Conservation (phyloP, 2,329 filamentous ascomycete genomes). For the Annulohypoxylon truncatum region DNA sequence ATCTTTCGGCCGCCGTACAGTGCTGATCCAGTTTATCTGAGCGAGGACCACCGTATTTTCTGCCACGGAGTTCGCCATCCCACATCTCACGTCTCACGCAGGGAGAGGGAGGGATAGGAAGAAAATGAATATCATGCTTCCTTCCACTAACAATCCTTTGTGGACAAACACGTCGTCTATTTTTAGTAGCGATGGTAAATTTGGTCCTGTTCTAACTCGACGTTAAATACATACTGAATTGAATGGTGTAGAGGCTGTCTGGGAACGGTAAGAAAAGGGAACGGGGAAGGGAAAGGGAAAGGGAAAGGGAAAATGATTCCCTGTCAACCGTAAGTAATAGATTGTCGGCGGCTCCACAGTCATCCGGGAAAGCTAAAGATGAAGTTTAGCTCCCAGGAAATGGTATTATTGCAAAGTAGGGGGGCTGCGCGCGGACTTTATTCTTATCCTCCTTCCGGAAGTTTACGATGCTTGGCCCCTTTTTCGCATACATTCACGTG, state of each 20-base stretch:
- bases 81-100: conserved; percentile 22
- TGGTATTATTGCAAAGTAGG: background rate
- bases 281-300: background rate
- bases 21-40: background rate
- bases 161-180: conserved; percentile 9
- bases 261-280: too few species aligned
- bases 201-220: background rate
- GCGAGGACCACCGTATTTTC: background rate
- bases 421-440: conserved; percentile 1
- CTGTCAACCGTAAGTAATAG: background rate
- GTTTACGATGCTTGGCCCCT: background rate
- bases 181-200: conserved; percentile 11
- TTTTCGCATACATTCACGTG: background rate
- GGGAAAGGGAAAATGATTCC: conserved; percentile 3
- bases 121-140: background rate
- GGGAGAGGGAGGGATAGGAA: background rate
- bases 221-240: background rate
- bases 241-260: too few species aligned
- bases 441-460: background rate
- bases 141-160: conserved; percentile 5
- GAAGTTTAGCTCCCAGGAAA: background rate
- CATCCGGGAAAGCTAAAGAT: conserved; percentile 19
- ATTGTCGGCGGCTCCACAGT: conserved; percentile 33
- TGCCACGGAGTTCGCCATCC: conserved; percentile 28
- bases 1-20: conserved; percentile 14